Base-by-base conservation (phyloP, 192 early-diverging fungal species). In the Oehlia diaphana region DNA sequence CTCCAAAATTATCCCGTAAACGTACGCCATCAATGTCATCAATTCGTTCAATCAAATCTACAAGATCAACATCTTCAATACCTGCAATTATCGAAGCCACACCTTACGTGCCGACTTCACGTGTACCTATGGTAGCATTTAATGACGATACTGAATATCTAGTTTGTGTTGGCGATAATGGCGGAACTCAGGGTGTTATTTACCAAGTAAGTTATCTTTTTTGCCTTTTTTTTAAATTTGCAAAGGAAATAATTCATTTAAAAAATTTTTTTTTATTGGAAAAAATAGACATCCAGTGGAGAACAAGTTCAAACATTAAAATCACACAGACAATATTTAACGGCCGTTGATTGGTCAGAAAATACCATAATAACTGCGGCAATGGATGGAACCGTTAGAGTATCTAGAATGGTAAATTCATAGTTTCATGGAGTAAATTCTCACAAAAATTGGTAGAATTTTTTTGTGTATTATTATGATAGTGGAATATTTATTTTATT, bases 61-160 rank as follows among this genome's bases (percentile, higher is more conserved):
- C 74, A 5, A 61, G 62, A 42, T 76, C 74, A 42, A 63, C 37
- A 39, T 21, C 69, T 21, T 63, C 74, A 61, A 63, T 21, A 35
- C 73, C 47, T 37, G 47, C 44, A 26, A 74, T 42, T 26, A 42
- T 13, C 9, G 26, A 58, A 8, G n/a, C 50, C 2, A 71, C 9
- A 3, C 42, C 64, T 67, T 72, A 75, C 28, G 58, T n/a, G 75
- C 53, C 10, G 28, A 50, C 1, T 49, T 82, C 85, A 3, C 84
- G 84, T 3, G 81, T 85, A n/a, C 86, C 87, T 62, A 80, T 90
- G 69, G 78, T 89, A 9, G 81, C 84, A 16, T 90, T 88, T 76
- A 88, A 84, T 78, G 83, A 71, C 28, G 89, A 90, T 66, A 90
- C 89, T 3, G 86, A 90, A 33, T 85, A 90, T 72, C 58, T 90